Conservation (phyloP, 441 rosid species). For the Populus hybrid region DNA sequence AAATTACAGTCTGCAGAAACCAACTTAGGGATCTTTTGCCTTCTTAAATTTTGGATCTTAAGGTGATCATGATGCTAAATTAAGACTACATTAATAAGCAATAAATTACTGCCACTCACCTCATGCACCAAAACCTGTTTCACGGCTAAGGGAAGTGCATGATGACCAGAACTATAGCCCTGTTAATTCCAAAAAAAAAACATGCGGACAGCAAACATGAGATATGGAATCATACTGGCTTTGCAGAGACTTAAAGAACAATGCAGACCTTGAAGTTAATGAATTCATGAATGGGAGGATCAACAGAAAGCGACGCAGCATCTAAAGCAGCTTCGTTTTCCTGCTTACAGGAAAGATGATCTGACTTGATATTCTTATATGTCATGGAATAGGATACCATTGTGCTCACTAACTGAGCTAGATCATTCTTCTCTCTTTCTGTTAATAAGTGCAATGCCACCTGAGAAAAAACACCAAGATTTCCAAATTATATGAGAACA, state of each 20-base stretch:
- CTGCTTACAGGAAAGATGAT: slow-evolving; percentile 37
- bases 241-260: slow-evolving; percentile 12
- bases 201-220: slow-evolving; percentile 10
- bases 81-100: not conserved
- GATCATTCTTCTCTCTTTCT: slow-evolving; percentile 68
- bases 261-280: slow-evolving; percentile 68
- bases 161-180: slow-evolving; percentile 60
- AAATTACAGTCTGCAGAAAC: not conserved
- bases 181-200: slow-evolving; percentile 40
- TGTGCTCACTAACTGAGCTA: slow-evolving; percentile 56
- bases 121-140: slow-evolving; percentile 91
- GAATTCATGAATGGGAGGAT: slow-evolving; percentile 73
- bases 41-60: not conserved
- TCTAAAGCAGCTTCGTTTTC: slow-evolving; percentile 51
- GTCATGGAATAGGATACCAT: slow-evolving; percentile 81
- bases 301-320: slow-evolving; percentile 53
- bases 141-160: slow-evolving; percentile 64
- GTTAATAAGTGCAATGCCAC: slow-evolving; percentile 81
- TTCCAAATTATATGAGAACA: slow-evolving; percentile 18
- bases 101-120: slow-evolving; percentile 39
- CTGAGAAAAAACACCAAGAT: slow-evolving; percentile 36
- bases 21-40: not conserved
- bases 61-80: not conserved
- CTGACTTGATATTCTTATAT: slow-evolving; percentile 57
- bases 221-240: not conserved